Evolutionary conservation across 2,329 filamentous ascomycete genomes (phyloP).

Genomic region (Pyrenochaeta sp.): DNA sequence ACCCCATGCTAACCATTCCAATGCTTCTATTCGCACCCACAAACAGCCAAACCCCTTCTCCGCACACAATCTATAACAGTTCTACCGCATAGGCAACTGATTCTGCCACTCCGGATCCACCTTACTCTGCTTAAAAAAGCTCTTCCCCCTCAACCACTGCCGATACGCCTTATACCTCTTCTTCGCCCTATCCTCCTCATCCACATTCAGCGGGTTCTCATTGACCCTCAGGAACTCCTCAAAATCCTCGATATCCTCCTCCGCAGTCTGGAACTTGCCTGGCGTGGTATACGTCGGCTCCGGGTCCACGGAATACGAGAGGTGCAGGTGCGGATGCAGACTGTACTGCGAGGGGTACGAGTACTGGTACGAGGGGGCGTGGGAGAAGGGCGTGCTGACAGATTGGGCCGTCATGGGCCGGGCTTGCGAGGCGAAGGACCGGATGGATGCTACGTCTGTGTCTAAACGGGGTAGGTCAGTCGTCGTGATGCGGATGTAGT

Average conservation of each 20-base stretch:
- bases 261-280: slow-evolving; percentile 58
- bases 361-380: slow-evolving; percentile 36
- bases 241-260: slow-evolving; percentile 76
- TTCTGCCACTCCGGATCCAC: slow-evolving; percentile 58
- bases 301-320: slow-evolving; percentile 9
- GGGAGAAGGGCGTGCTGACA: slow-evolving; percentile 42
- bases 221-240: slow-evolving; percentile 76
- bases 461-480: slow-evolving; percentile 25
- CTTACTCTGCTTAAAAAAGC: slow-evolving; percentile 86
- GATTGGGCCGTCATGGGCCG: slow-evolving; percentile 38
- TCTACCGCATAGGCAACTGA: slow-evolving; percentile 42
- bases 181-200: slow-evolving; percentile 84
- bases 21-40: too few species aligned
- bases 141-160: slow-evolving; percentile 95
- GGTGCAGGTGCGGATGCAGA: slow-evolving; percentile 23
- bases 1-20: too few species aligned
- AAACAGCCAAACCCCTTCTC: background rate
- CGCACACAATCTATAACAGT: too few species aligned
- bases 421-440: slow-evolving; percentile 29
- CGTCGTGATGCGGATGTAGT: slow-evolving; percentile 19
- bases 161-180: slow-evolving; percentile 96
- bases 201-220: slow-evolving; percentile 86
- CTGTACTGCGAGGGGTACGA: slow-evolving; percentile 26
- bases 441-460: slow-evolving; percentile 34
- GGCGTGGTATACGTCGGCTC: slow-evolving; percentile 12